Evolutionary conservation across 176 grass and related monocot genomes (phyloP), one percentile per base, ranked within the genome.

Genomic region (Bromus sterilis): DNA sequence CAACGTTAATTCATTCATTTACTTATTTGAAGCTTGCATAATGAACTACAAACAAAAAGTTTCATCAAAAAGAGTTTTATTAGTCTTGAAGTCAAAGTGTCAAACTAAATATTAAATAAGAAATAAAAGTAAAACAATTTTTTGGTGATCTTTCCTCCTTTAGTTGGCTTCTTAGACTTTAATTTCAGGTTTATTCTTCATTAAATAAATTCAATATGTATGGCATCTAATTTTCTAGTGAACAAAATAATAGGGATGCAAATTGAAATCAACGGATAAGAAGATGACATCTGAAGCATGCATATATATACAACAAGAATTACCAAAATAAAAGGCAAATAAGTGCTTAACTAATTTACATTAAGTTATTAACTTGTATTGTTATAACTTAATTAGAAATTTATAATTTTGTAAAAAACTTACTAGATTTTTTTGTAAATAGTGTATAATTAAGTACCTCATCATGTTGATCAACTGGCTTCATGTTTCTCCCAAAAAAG

Each of bases 401-500:
- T 77, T 53, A 5, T 29, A 71, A 24, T 9, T 70, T 56, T 37
- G 31, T 42, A 51, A 44, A 57, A 55, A 65, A 65, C 69, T 57
- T 36, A 24, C 55, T 57, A 57, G 55, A 25, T 25, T 57, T 57
- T 57, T 57, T 57, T 57, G 36, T 76, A 18, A 75, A 75, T 32
- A 55, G 34, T 74, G 7, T 75, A 37, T 57, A 31, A 46, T 36
- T 83, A 64, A 51, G 12, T 82, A 88, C 85, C 72, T 86, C 64
- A 34, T 86, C 31, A 11, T 85, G 31, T 42, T 82, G 90, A 35
- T 92, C 89, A 30, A 53, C 13, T 4, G 78, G 89, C 37, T 69
- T 56, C 89, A 91, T 91, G 78, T 88, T 91, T 82, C 86, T 85
- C 43, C 90, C 90, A 58, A 92, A 88, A 78, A 92, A 92, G 35